Conservation (phyloP, 495 filamentous ascomycete species). For the Oidiodendron maius region DNA sequence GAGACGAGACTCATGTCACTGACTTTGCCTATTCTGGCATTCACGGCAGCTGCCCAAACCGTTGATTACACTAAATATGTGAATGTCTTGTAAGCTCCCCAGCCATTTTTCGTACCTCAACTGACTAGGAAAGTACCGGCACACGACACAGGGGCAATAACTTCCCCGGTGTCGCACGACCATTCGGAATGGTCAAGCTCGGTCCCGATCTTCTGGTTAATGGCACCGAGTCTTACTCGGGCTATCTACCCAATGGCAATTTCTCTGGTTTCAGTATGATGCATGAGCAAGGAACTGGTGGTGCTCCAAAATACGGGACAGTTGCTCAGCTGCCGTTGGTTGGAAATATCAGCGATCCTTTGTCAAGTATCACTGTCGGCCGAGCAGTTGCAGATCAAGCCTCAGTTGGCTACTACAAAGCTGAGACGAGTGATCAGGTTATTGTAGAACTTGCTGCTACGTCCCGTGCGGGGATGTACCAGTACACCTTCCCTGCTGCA, state of each 20-base stretch:
- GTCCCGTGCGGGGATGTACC: conserved; percentile 54
- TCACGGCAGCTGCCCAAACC: neutral
- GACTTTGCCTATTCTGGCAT: neutral
- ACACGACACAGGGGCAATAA: conserved; percentile 53
- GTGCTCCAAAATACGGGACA: conserved; percentile 69
- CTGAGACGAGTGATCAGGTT: conserved; percentile 44
- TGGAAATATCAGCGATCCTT: conserved; percentile 47
- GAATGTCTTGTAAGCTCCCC: conserved; percentile 11
- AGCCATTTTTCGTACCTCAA: neutral
- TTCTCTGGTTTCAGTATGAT: conserved; percentile 68
- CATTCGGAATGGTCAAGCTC: conserved; percentile 67
- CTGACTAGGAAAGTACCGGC: conserved; percentile 26
- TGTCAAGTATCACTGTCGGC: conserved; percentile 45
- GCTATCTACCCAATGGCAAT: conserved; percentile 52
- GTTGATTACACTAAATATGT: conserved; percentile 15
- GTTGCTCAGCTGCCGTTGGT: conserved; percentile 59
- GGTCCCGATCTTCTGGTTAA: conserved; percentile 55
- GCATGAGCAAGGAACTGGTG: conserved; percentile 70
- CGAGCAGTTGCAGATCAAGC: conserved; percentile 46
- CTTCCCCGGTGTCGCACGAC: conserved; percentile 60
- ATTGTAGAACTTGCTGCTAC: conserved; percentile 56
- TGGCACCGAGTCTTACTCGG: conserved; percentile 61
- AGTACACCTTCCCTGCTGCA: conserved; percentile 51
- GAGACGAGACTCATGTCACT: too few relatives aligned
- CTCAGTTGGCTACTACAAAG: conserved; percentile 58